Conservation (phyloP, 2,329 filamentous ascomycete species). For the Neonectria hederae region DNA sequence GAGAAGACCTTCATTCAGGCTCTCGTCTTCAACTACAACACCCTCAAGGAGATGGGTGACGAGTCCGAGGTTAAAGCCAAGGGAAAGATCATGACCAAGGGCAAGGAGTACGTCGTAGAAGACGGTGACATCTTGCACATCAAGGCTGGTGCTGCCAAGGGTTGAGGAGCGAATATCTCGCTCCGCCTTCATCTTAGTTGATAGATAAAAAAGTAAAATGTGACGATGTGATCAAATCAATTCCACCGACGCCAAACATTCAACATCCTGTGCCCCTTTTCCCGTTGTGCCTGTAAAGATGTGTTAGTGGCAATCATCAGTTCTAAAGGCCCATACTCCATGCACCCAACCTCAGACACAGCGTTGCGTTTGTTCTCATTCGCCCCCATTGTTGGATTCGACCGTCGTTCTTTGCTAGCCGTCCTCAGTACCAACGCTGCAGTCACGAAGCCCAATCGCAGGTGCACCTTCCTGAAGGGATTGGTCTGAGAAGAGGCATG, state of each 20-base stretch:
- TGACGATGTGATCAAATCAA: conserved; percentile 33
- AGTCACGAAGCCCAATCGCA: neutral
- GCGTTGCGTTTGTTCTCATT: neutral
- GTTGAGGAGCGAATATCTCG: conserved; percentile 51
- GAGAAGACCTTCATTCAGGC: conserved; percentile 99
- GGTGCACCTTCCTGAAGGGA: neutral
- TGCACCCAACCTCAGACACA: neutral
- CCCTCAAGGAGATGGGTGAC: conserved; percentile 86
- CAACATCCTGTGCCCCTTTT: neutral
- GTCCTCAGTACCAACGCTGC: neutral
- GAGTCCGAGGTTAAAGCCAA: conserved; percentile 90
- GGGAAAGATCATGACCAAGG: conserved; percentile 98
- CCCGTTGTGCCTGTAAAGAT: neutral
- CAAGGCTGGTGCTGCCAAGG: conserved; percentile 87
- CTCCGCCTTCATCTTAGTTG: conserved; percentile 15
- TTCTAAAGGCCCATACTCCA: neutral
- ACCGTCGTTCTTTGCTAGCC: neutral
- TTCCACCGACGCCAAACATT: conserved; percentile 3
- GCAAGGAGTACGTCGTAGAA: conserved; percentile 93
- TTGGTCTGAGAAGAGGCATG: too few species aligned
- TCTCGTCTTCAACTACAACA: conserved; percentile 88
- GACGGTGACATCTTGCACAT: conserved; percentile 87
- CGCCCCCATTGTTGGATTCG: neutral
- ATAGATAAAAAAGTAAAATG: conserved; percentile 39
- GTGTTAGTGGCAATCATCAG: neutral